Conservation (phyloP, 1,284 basidiomycete species). For the Pterulicium gracile region DNA sequence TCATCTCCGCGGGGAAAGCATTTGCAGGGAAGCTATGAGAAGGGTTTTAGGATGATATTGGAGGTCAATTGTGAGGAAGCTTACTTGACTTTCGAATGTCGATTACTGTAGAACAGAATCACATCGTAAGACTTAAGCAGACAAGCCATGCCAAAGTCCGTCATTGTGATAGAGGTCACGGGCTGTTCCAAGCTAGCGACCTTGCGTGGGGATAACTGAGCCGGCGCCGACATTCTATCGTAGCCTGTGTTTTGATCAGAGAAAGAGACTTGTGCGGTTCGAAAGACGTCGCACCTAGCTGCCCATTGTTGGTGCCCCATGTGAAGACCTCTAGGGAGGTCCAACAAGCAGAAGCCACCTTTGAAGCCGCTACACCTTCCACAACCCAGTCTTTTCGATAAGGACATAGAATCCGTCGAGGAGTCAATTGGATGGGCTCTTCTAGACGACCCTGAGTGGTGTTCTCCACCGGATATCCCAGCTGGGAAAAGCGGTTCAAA, state of each 20-base stretch:
- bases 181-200: constrained; percentile 71
- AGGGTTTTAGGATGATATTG: constrained; percentile 1
- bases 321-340: constrained; percentile 82
- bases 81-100: constrained; percentile 65
- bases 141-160: constrained; percentile 77
- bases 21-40: constrained; percentile 59
- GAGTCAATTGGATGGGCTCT: constrained; percentile 65
- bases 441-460: constrained; percentile 24
- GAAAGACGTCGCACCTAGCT: constrained; percentile 54
- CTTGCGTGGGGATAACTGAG: constrained; percentile 75
- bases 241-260: constrained; percentile 39
- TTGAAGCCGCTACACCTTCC: constrained; percentile 79
- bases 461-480: constrained; percentile 81
- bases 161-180: constrained; percentile 61
- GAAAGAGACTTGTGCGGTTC: neutral
- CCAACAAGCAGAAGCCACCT: constrained; percentile 86
- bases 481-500: constrained; percentile 75
- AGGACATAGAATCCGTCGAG: constrained; percentile 67
- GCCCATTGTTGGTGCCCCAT: constrained; percentile 94
- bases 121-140: constrained; percentile 71
- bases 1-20: constrained; percentile 62
- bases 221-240: constrained; percentile 62
- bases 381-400: constrained; percentile 71
- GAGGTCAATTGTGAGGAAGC: constrained; percentile 12
- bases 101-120: constrained; percentile 74